These are phyloP conservation scores for Colletotrichum lini DNA, from an alignment of 2,329 filamentous ascomycete species.

Conservation along the genomic window DNA sequence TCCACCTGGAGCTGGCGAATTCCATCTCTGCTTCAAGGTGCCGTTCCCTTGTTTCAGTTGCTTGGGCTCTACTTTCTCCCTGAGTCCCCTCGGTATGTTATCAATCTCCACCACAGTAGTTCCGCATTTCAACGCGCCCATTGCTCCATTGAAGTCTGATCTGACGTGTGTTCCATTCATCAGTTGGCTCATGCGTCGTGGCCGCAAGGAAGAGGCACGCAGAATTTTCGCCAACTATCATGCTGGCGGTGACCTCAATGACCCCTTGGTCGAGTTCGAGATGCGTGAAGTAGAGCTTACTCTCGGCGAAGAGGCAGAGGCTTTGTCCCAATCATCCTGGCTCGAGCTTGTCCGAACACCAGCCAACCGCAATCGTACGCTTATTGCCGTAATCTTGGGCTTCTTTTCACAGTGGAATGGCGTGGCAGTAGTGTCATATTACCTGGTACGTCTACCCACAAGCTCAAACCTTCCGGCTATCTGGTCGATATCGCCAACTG, in stretches of 20 bases:
- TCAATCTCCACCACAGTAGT: neutral
- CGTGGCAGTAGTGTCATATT: constrained; percentile 56
- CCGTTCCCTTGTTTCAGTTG: constrained; percentile 56
- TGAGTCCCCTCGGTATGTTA: constrained; percentile 63
- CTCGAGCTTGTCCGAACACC: constrained; percentile 48
- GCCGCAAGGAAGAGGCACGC: constrained; percentile 65
- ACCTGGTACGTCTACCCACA: constrained; percentile 47
- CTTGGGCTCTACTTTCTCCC: constrained; percentile 56
- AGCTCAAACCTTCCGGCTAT: neutral
- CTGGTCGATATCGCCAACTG: neutral
- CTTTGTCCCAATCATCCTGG: constrained; percentile 55
- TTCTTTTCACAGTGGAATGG: constrained; percentile 50
- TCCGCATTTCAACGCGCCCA: neutral
- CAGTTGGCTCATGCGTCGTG: constrained; percentile 72
- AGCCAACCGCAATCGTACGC: constrained; percentile 47
- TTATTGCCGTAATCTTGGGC: constrained; percentile 47
- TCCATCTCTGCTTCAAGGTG: constrained; percentile 49
- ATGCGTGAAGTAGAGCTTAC: constrained; percentile 59
- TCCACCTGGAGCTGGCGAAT: constrained; percentile 49
- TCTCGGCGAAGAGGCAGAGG: constrained; percentile 65
- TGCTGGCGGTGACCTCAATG: constrained; percentile 59
- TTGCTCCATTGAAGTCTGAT: neutral
- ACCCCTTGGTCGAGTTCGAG: constrained; percentile 48
- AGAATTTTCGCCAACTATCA: constrained; percentile 70
- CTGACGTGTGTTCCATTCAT: too few relatives aligned